A percentile compares a stretch with the other conserved stretches of the same genome.
Evolutionary conservation across 352 stramenopile genomes (phyloP).

Genomic region (Phytophthora colocasiae): DNA sequence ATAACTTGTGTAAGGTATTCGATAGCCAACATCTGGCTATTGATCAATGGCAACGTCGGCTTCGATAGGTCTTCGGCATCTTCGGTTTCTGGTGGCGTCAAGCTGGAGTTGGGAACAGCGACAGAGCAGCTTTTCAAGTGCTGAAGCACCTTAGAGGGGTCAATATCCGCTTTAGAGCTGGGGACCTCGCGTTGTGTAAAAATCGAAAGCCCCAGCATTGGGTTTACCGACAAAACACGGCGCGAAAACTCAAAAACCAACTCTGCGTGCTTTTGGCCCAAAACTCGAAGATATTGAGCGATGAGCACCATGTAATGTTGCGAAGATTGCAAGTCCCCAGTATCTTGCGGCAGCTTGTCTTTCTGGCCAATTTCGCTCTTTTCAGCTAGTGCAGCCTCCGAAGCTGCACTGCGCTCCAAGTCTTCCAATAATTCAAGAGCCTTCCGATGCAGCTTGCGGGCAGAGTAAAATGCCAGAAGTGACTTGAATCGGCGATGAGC

Average conservation of each 20-base stretch:
- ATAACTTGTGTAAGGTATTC: conserved; percentile 85
- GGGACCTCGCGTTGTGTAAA: conserved; percentile 76
- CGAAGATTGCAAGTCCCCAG: conserved; percentile 39
- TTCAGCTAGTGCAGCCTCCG: conserved; percentile 21
- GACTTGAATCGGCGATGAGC: conserved; percentile 67
- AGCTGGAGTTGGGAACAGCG: conserved; percentile 8
- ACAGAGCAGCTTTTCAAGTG: conserved; percentile 74
- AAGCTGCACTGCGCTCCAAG: conserved; percentile 62
- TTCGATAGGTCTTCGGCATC: conserved; percentile 18
- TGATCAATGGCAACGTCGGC: conserved; percentile 54
- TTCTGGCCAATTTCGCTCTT: conserved; percentile 1
- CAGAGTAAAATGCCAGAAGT: conserved; percentile 75
- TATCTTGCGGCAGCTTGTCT: neutral
- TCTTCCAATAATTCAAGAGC: conserved; percentile 84
- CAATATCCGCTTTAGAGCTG: conserved; percentile 61
- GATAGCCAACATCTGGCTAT: conserved; percentile 75
- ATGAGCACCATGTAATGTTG: conserved; percentile 70
- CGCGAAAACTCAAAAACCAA: conserved; percentile 87
- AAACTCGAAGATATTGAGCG: conserved; percentile 66
- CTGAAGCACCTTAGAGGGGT: conserved; percentile 62
- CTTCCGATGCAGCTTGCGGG: conserved; percentile 78
- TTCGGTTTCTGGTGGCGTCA: conserved; percentile 9
- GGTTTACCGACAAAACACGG: conserved; percentile 63
- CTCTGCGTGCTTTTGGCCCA: conserved; percentile 69
- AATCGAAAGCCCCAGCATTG: conserved; percentile 70